Conservation (phyloP, 768 basidiomycete species). For the Suillus brevipes region DNA sequence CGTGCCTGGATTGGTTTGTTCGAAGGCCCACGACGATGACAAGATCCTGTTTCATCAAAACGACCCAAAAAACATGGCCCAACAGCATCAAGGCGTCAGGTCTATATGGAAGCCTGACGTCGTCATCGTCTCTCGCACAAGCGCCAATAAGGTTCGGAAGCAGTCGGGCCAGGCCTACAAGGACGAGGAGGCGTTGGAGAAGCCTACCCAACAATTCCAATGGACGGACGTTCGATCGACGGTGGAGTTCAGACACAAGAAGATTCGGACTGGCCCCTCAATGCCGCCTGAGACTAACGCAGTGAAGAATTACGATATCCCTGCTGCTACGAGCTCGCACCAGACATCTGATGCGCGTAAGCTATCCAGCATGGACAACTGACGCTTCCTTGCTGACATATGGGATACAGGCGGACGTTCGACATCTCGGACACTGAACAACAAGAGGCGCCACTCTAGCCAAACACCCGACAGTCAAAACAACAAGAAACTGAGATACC, state of each 20-base stretch:
- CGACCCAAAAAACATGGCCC: neutral
- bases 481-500: too few relatives aligned
- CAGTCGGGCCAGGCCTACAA: neutral
- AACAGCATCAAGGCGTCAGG: neutral
- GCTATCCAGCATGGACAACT: too few relatives aligned
- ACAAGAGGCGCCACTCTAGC: too few relatives aligned
- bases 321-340: too few relatives aligned
- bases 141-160: neutral
- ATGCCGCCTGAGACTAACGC: too few relatives aligned
- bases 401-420: too few relatives aligned
- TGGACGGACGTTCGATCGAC: conserved; percentile 1
- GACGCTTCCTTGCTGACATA: too few relatives aligned
- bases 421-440: too few relatives aligned
- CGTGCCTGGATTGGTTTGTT: neutral
- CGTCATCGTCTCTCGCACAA: neutral
- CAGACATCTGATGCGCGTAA: too few relatives aligned
- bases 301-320: too few relatives aligned
- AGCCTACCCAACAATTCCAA: neutral
- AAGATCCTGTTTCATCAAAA: neutral
- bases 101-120: neutral
- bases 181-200: neutral
- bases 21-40: neutral
- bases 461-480: too few relatives aligned
- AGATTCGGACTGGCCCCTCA: neutral
- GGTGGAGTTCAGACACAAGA: neutral